A percentile compares a stretch with the other conserved stretches of the same genome.
These are phyloP conservation scores for Linaria vulgaris DNA, from an alignment of 257 asterid species.

Conservation along the genomic window DNA sequence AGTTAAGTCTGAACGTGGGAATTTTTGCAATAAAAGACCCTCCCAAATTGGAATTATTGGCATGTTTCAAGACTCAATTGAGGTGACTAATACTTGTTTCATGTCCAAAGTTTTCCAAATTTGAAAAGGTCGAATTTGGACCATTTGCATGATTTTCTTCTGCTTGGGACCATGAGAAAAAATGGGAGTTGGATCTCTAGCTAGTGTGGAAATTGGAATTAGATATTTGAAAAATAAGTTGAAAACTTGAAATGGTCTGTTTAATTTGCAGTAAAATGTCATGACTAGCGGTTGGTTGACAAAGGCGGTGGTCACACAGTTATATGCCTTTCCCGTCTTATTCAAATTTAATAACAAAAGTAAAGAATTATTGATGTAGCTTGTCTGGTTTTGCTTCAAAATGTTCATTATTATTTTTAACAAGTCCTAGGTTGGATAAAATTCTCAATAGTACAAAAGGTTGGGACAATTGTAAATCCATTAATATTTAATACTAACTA, in stretches of 20 bases:
- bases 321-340: background rate
- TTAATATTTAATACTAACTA: no score
- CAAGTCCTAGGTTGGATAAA: no score
- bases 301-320: constrained; percentile 2
- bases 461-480: no score
- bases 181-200: background rate
- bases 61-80: no score
- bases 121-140: constrained; percentile 32
- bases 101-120: background rate
- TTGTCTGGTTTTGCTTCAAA: background rate
- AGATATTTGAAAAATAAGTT: background rate
- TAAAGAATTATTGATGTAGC: no score
- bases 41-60: background rate
- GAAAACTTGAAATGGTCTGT: background rate
- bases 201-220: constrained; percentile 5
- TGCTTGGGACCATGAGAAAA: constrained; percentile 8
- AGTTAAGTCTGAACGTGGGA: constrained; percentile 17
- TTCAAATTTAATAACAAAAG: no score
- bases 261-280: background rate
- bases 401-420: no score
- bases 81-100: background rate
- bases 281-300: constrained; percentile 7
- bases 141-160: constrained; percentile 9
- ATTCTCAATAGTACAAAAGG: no score
- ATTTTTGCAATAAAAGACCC: background rate